These are phyloP conservation scores for Eucalyptus virginea DNA, from an alignment of 345 rosid genomes.

Conservation along the genomic window DNA sequence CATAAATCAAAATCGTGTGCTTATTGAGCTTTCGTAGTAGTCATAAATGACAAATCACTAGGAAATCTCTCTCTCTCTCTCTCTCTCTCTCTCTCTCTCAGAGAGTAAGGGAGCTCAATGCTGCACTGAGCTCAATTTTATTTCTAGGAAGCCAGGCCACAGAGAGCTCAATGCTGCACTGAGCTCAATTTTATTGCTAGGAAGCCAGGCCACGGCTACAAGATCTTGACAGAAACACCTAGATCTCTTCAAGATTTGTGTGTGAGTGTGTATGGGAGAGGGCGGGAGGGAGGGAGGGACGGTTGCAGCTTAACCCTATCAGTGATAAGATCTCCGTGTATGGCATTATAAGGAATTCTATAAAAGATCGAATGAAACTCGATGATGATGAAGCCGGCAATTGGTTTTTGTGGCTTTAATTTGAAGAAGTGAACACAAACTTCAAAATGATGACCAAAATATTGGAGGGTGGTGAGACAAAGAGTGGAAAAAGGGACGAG, in stretches of 20 bases:
- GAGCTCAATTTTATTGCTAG: background rate
- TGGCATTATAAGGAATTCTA: background rate
- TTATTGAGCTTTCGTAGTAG: background rate
- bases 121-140: background rate
- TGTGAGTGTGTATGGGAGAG: background rate
- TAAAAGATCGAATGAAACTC: background rate
- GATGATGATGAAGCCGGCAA: background rate
- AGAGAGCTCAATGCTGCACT: background rate
- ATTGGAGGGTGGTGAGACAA: background rate
- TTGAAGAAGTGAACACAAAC: background rate
- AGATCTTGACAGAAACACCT: background rate
- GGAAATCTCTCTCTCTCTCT: background rate
- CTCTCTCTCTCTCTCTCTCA: background rate
- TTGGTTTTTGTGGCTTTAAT: background rate
- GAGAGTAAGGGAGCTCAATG: too few species aligned
- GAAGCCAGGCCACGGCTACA: background rate
- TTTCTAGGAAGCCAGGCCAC: background rate
- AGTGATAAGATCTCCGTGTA: background rate
- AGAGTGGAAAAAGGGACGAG: background rate
- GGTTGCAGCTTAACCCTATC: background rate
- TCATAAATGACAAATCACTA: background rate
- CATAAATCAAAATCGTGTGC: background rate
- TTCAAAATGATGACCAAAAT: background rate
- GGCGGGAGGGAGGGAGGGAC: background rate
- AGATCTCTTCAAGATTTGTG: background rate